Base-by-base conservation (phyloP, 2,329 filamentous ascomycete genomes). In the Alternaria incomplexa region DNA sequence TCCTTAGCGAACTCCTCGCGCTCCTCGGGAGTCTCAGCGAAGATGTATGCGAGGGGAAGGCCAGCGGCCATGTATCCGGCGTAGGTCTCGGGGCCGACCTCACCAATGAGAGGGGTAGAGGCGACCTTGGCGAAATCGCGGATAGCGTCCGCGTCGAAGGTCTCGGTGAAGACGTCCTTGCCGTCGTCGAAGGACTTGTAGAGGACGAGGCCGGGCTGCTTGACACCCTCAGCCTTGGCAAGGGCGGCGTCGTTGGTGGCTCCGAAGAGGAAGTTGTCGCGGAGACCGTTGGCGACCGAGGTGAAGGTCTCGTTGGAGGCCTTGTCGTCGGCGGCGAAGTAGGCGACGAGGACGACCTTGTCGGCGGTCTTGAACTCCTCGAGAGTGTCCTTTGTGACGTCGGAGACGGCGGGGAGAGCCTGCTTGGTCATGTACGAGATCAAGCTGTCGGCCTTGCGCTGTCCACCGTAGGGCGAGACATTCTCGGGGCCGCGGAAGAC, bases 121-220 rank as follows among this genome's bases (percentile, higher is more conserved):
- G 93, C 86, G 52, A 89, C 90, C 87, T 93, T 94, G 81, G 92
- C 89, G 83, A 97, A 99, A 71, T 86, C 86, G 79, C 89, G 88
- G 76, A 99, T 93, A 56, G 89, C 88, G 65, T 94, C 92, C 64
- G 87, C 87, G 45, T 93, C 91, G 77, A 98, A 94, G 81, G 92
- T 90, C 72, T 93, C 91, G 20, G 88, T 85, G 85, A 92, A 97
- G 73, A 90, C 85, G 74, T 89, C 89, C 89, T 97, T 97, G 85
- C 94, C 93, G 85, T 98, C 95, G 78, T 99, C 96, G 77, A 98
- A 99, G 64, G 90, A 87, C 89, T 99, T 98, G 91, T 98, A 98
- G 63, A 99, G 89, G 69, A 97, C 92, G 69, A 99, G 85, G 61
- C 91, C 90, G 68, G 96, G 96, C 77, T 91, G 89, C 81, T 90